Percentiles rank a stretch among this genome's conserved stretches.
These are phyloP conservation scores for Thelephora aurantiotincta DNA, from an alignment of 768 basidiomycete species.

Conservation along the genomic window DNA sequence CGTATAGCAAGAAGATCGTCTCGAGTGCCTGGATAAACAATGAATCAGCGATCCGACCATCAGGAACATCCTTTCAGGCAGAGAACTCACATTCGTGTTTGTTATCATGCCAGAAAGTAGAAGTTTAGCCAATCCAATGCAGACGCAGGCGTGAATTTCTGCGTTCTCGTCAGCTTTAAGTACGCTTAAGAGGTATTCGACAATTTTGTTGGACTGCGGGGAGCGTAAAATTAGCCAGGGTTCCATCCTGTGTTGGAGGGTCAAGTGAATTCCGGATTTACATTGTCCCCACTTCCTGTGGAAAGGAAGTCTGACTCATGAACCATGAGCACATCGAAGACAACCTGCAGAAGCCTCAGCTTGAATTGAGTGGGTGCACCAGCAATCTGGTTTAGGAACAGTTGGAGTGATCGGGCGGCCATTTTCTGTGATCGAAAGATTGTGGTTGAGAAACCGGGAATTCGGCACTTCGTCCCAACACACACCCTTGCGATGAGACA, in stretches of 20 bases:
- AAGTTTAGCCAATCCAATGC: slow-evolving; percentile 77
- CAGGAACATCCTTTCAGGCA: not conserved
- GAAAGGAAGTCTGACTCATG: slow-evolving; percentile 57
- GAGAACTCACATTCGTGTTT: slow-evolving; percentile 45
- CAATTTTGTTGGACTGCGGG: not conserved
- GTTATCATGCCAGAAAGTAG: slow-evolving; percentile 63
- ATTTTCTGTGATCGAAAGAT: slow-evolving; percentile 28
- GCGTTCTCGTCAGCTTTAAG: slow-evolving; percentile 41
- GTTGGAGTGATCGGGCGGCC: slow-evolving; percentile 52
- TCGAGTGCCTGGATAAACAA: slow-evolving; percentile 26
- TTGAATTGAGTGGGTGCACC: slow-evolving; percentile 49
- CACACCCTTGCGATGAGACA: slow-evolving; percentile 69
- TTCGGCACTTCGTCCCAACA: not conserved
- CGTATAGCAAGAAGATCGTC: slow-evolving; percentile 43
- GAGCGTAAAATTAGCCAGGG: no score
- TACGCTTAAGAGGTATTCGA: slow-evolving; percentile 49
- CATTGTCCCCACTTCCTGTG: slow-evolving; percentile 20
- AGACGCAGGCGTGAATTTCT: slow-evolving; percentile 56
- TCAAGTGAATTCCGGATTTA: slow-evolving; percentile 9
- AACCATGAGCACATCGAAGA: slow-evolving; percentile 82
- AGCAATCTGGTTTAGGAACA: slow-evolving; percentile 70
- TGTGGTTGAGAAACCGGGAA: not conserved
- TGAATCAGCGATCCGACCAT: not conserved
- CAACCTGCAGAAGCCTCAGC: slow-evolving; percentile 55
- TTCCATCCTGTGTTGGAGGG: not conserved